Conservation (phyloP, 129 eudicot species). For the Pittosporum tobira region DNA sequence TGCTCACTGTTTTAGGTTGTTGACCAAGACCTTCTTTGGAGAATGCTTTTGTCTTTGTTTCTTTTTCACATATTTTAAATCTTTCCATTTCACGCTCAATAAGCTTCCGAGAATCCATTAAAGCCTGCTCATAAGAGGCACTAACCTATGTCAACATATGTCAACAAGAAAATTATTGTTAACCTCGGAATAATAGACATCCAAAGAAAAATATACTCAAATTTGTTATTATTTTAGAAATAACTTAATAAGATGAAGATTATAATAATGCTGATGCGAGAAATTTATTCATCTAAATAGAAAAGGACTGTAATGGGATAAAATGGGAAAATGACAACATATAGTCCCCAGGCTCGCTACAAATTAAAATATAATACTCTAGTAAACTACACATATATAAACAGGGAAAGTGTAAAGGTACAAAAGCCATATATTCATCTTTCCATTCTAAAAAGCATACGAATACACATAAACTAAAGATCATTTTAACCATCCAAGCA, state of each 20-base stretch:
- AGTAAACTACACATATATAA: not conserved
- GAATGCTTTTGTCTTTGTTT: slow-evolving; percentile 92
- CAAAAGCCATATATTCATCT: not conserved
- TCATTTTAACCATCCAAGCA: not conserved
- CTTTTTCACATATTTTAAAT: slow-evolving; percentile 91
- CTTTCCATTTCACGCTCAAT: slow-evolving; percentile 96
- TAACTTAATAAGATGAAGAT: slow-evolving; percentile 3
- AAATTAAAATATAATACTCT: too few relatives aligned
- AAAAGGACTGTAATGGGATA: not conserved
- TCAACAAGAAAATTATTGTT: slow-evolving; percentile 47
- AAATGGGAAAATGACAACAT: too few relatives aligned
- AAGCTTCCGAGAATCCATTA: slow-evolving; percentile 85
- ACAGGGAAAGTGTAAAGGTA: not conserved
- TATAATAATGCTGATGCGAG: not conserved
- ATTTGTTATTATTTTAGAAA: not conserved
- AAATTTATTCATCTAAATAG: slow-evolving; percentile 1
- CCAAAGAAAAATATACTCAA: slow-evolving; percentile 15
- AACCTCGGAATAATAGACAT: slow-evolving; percentile 20
- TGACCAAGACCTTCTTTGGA: slow-evolving; percentile 94
- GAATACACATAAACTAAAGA: not conserved
- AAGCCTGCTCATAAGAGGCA: slow-evolving; percentile 99
- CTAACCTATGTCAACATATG: slow-evolving; percentile 97
- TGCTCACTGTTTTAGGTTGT: slow-evolving; percentile 79
- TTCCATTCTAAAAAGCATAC: not conserved
- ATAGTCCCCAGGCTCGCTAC: too few relatives aligned